Base-by-base conservation (phyloP, 352 stramenopile species). In the Aphanomyces stellatus region DNA sequence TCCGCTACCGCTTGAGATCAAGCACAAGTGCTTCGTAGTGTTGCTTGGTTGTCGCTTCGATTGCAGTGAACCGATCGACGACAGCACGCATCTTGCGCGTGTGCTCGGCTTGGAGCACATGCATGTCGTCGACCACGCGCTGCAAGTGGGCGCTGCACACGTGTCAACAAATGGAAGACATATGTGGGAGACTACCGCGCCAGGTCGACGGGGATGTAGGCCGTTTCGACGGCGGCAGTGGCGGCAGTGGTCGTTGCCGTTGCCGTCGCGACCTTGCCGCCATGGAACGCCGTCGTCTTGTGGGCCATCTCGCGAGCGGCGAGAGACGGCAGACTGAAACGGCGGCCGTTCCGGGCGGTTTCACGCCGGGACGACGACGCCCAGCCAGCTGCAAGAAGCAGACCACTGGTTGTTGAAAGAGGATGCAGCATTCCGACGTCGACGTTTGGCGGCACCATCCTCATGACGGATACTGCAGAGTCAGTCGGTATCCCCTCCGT, bases 91-190 rank as follows among this genome's bases (percentile, higher is more conserved):
- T 64, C 28, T 79, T 78, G 43, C 74, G 57, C 1, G 78, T 65
- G 33, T 91, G 83, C 11, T 89, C 75, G 28, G 78, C 72, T 69
- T 93, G 89, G 75, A 91, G 85, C 41, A 69, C 48, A 69, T 88
- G 82, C 81, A 93, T 91, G 41, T 91, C 85, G 4, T 76, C 57
- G 27, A 93, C 85, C 3, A 91, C 85, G n/a, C 79, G 78, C 6
- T 72, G 66, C 4, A 93, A 51, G 51, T 93, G 82, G 4, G 70
- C 56, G 15, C 75, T 74, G 11, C 15, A 13, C n/a, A 27, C 31
- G 2, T 22, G 31, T 25, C 19, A 48, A 28, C 17, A 48, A 7
- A 28, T 51, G 37, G 8, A 43, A 43, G 37, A 17, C 37, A 8
- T 17, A 17, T 8, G 37, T 17, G 15, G 30, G 42, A 27, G 13